Evolutionary conservation across 2,329 filamentous ascomycete species (phyloP).

Genomic region (Colletotrichum sp.): DNA sequence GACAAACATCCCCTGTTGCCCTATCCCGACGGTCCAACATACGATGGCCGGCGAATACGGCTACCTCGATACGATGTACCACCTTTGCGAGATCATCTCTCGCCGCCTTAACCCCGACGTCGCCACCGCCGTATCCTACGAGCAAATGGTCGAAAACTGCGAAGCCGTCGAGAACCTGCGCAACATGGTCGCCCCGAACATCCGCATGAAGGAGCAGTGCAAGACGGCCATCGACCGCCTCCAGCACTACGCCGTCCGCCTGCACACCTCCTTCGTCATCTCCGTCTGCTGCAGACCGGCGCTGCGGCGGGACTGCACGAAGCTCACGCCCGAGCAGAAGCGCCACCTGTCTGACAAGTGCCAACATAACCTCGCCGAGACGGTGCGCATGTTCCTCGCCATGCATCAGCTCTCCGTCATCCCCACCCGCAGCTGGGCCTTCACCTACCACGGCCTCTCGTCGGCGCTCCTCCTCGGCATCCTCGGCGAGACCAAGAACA

Average conservation of each 20-base stretch:
- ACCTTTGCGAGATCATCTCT: slow-evolving; percentile 66
- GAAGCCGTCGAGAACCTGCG: slow-evolving; percentile 58
- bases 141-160: slow-evolving; percentile 64
- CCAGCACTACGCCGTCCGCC: slow-evolving; percentile 67
- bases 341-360: slow-evolving; percentile 61
- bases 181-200: slow-evolving; percentile 52
- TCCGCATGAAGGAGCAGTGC: slow-evolving; percentile 66
- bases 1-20: slow-evolving; percentile 63
- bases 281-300: slow-evolving; percentile 70
- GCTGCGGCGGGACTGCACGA: slow-evolving; percentile 57
- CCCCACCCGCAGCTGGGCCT: slow-evolving; percentile 71
- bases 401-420: slow-evolving; percentile 74
- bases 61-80: slow-evolving; percentile 71
- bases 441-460: slow-evolving; percentile 71
- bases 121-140: slow-evolving; percentile 52
- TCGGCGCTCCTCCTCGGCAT: slow-evolving; percentile 70
- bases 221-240: slow-evolving; percentile 67
- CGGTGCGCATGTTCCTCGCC: slow-evolving; percentile 71
- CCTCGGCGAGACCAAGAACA: slow-evolving; percentile 65
- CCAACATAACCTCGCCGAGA: slow-evolving; percentile 67
- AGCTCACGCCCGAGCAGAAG: slow-evolving; percentile 58
- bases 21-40: slow-evolving; percentile 52
- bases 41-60: slow-evolving; percentile 53
- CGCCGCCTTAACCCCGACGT: slow-evolving; percentile 61
- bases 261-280: slow-evolving; percentile 70